Conservation (phyloP, 2,329 filamentous ascomycete genomes). For the Malbranchea cinnamomea region DNA sequence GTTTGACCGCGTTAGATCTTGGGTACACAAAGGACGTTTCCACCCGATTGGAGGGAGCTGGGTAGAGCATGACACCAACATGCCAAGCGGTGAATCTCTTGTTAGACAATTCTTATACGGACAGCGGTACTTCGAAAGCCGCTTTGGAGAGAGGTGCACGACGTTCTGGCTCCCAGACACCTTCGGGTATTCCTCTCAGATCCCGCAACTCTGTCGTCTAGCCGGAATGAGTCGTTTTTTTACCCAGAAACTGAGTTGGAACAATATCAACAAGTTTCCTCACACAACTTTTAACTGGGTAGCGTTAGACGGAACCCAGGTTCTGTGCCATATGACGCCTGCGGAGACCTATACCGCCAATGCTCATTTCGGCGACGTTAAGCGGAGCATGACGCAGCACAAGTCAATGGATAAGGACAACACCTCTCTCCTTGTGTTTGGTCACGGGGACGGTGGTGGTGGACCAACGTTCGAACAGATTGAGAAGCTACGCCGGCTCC, state of each 20-base stretch:
- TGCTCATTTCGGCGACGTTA: slow-evolving; percentile 89
- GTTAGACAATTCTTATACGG: slow-evolving; percentile 91
- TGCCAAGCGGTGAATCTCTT: slow-evolving; percentile 89
- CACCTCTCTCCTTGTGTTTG: slow-evolving; percentile 82
- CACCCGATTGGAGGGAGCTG: slow-evolving; percentile 94
- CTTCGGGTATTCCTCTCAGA: slow-evolving; percentile 89
- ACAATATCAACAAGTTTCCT: slow-evolving; percentile 98
- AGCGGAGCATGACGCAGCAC: slow-evolving; percentile 75
- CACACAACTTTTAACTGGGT: slow-evolving; percentile 99
- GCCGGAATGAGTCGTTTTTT: slow-evolving; percentile 96
- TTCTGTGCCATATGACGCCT: slow-evolving; percentile 94
- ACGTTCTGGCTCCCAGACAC: slow-evolving; percentile 99
- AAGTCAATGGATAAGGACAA: slow-evolving; percentile 91
- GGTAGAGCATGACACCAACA: slow-evolving; percentile 97
- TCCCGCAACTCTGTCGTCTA: slow-evolving; percentile 82
- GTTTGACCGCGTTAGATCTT: slow-evolving; percentile 78
- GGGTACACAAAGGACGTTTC: slow-evolving; percentile 81
- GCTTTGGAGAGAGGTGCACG: slow-evolving; percentile 73
- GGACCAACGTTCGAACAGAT: slow-evolving; percentile 88
- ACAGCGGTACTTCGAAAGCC: slow-evolving; percentile 84
- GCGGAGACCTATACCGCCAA: slow-evolving; percentile 90
- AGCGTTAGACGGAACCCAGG: slow-evolving; percentile 83
- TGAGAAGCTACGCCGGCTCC: slow-evolving; percentile 84
- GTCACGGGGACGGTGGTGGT: slow-evolving; percentile 90
- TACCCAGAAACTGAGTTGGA: slow-evolving; percentile 98